Evolutionary conservation across 2,329 filamentous ascomycete species (phyloP).

Genomic region (Stagonosporopsis vannaccii): DNA sequence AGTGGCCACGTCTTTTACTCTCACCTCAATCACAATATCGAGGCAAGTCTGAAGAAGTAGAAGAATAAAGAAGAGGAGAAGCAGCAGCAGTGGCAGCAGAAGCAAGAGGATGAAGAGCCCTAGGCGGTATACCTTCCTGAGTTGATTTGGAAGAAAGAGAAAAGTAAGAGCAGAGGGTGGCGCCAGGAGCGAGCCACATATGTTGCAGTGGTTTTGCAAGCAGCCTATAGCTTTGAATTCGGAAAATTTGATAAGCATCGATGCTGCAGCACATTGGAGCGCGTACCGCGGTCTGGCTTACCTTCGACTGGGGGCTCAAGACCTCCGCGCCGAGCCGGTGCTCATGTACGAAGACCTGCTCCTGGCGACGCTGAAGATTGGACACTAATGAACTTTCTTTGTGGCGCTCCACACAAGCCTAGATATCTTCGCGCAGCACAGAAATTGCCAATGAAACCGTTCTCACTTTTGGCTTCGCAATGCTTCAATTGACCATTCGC

Average conservation of each 20-base stretch:
- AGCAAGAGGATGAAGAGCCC: background rate
- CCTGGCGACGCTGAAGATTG: no score
- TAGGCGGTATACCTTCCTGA: background rate
- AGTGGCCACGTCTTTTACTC: background rate
- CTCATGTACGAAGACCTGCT: no score
- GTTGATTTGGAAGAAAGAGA: background rate
- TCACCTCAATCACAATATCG: background rate
- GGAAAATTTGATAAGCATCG: background rate
- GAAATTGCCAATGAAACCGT: no score
- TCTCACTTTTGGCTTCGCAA: no score
- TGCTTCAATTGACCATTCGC: no score
- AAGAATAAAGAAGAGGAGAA: background rate
- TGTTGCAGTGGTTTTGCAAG: background rate
- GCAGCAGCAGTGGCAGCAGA: no score
- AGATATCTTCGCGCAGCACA: no score
- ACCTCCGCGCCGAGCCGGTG: background rate
- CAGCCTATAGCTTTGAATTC: background rate
- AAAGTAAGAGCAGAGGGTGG: background rate
- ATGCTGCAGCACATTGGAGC: background rate
- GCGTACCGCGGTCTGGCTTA: background rate
- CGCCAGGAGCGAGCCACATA: background rate
- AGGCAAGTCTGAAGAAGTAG: background rate
- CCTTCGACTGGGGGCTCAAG: no score
- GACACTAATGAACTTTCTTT: no score
- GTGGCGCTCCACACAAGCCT: no score